These are phyloP conservation scores for Paxillus ammoniavirescens DNA, from an alignment of 768 basidiomycete species.

Conservation along the genomic window DNA sequence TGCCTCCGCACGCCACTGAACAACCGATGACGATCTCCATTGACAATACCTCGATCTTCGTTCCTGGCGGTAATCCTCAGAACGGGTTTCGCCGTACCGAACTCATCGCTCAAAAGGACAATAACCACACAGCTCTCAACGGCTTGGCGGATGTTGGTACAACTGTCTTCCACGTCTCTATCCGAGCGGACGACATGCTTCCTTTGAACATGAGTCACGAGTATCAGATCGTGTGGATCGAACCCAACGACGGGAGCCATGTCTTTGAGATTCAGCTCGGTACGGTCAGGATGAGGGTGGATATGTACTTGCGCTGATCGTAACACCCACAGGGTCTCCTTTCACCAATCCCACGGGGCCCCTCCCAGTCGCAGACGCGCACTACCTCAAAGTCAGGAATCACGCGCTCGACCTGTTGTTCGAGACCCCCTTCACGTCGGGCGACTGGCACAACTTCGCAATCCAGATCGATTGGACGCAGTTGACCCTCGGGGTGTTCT, in stretches of 20 bases:
- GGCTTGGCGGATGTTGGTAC: constrained; percentile 41
- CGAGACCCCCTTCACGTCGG: constrained; percentile 40
- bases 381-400: constrained; percentile 52
- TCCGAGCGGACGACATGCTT: constrained; percentile 37
- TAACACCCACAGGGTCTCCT: constrained; percentile 44
- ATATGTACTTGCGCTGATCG: background rate
- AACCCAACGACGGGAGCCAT: constrained; percentile 58
- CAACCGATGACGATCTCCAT: constrained; percentile 53
- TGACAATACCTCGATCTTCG: constrained; percentile 56
- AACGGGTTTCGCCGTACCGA: constrained; percentile 59
- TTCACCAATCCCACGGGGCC: constrained; percentile 50
- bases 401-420: constrained; percentile 52
- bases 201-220: constrained; percentile 57
- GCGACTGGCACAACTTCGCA: no score
- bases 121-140: constrained; percentile 37
- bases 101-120: constrained; percentile 48
- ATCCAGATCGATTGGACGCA: constrained; percentile 36
- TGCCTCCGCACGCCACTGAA: constrained; percentile 32
- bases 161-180: constrained; percentile 51
- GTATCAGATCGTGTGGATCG: constrained; percentile 64
- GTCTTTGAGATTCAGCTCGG: constrained; percentile 61
- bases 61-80: constrained; percentile 48
- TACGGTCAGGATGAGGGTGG: constrained; percentile 18
- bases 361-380: constrained; percentile 42
- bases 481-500: constrained; percentile 6